Base-by-base conservation (phyloP, 164 flowering plant genomes). In the Piper longum region DNA sequence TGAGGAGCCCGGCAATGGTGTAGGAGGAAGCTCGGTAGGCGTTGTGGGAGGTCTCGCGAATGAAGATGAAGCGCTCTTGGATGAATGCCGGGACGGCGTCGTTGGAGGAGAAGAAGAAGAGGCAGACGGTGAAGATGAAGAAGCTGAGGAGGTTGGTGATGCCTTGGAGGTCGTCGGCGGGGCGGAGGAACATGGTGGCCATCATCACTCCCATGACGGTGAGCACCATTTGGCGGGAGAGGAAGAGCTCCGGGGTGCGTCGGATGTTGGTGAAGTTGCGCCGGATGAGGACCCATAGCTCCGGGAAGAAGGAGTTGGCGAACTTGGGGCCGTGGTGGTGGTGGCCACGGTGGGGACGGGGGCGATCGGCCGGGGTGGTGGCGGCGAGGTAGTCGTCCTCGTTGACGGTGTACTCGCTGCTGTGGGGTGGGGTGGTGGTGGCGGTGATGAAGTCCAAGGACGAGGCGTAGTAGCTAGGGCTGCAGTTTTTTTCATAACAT, bases 11-110 rank as follows among this genome's bases (percentile, higher is more conserved):
- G 1, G 88, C 76, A 4, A 87, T 80, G 55, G 82, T 72, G 70
- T 85, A 85, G 2, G 87, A 76, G 2, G 95, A 87, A 57, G 88
- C 85, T 52, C 95, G 70, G 56, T 87, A 87, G 60, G 88, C 85
- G 45, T 85, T 87, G 66, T 85, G 87, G 18, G 88, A 81, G 14
- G 81, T 81, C 68, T 87, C 90, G 1, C 85, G 82, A 44, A 87
- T 64, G 69, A 85, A 87, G 54, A 87, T 82, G 73, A 75, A 82
- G 61, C 95, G 85, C 60, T 87, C 95, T 64, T 85, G 90, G 59
- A 85, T 82, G 73, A 85, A 83, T 16, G 89, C 90, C 0, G 95
- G 90, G 69, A 87, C 88, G 5, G 87, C 90, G 45, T 87, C 88
- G 55, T 83, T 85, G 68, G 89, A 85, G 13, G 95, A 85, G 76